Percentiles rank a stretch among this genome's conserved stretches.
These are phyloP conservation scores for Tricholoma bakamatsutake DNA, from an alignment of 768 basidiomycete genomes.

Conservation along the genomic window DNA sequence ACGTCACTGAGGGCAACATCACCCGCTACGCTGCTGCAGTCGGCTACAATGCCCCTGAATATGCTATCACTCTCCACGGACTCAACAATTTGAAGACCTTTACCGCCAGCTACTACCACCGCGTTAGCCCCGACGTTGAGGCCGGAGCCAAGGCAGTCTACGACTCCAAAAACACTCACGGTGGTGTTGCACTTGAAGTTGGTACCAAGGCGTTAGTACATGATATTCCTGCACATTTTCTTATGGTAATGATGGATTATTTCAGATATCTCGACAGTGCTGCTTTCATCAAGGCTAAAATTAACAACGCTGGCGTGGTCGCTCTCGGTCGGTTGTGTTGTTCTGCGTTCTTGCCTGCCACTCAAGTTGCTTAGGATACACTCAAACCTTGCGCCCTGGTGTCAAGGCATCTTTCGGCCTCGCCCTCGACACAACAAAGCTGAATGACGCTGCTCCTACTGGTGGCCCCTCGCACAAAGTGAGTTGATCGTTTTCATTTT, in stretches of 20 bases:
- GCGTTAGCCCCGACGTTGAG: conserved; percentile 85
- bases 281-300: conserved; percentile 96
- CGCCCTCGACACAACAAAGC: conserved; percentile 88
- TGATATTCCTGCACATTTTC: not conserved
- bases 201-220: conserved; percentile 85
- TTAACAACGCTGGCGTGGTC: conserved; percentile 93
- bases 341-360: not conserved
- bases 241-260: not conserved
- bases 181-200: conserved; percentile 87
- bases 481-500: conserved; percentile 4
- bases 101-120: conserved; percentile 97
- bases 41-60: conserved; percentile 95
- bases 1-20: conserved; percentile 89
- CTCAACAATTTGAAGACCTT: conserved; percentile 93
- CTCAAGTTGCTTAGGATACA: conserved; percentile 57
- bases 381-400: conserved; percentile 89
- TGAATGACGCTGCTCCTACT: conserved; percentile 62
- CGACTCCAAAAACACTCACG: conserved; percentile 85
- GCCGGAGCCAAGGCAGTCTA: conserved; percentile 96
- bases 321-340: conserved; percentile 55
- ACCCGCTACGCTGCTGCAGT: conserved; percentile 88
- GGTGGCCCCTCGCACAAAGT: conserved; percentile 75
- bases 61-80: conserved; percentile 90
- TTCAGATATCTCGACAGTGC: conserved; percentile 75
- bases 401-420: conserved; percentile 92